A percentile compares a stretch with the other conserved stretches of the same genome.
phyloP scores from a whole-genome alignment of 2,329 filamentous ascomycete species.

The Cercospora nicotianae region DNA sequence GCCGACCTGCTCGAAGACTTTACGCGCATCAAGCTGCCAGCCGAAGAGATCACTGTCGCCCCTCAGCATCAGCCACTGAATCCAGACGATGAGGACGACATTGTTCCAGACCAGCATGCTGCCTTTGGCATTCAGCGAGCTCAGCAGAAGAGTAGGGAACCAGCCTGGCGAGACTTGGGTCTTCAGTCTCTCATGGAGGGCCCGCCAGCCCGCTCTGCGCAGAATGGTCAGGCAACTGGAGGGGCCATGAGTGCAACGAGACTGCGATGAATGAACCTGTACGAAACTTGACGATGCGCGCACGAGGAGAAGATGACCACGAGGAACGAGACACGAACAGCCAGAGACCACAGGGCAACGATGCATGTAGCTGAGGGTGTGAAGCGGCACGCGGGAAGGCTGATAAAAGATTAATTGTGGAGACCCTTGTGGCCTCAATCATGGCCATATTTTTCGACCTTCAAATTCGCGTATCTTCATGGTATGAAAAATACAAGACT shows the following conservation, averaged over 20 bases:
- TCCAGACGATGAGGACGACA: slow-evolving; percentile 82
- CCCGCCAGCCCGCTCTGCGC: slow-evolving; percentile 42
- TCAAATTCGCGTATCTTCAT: neutral
- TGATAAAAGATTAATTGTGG: neutral
- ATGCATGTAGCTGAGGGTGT: neutral
- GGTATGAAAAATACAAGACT: neutral
- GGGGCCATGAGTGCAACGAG: slow-evolving; percentile 17
- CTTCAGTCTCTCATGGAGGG: slow-evolving; percentile 71
- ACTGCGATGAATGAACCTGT: neutral
- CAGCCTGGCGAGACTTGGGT: slow-evolving; percentile 77
- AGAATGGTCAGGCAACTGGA: slow-evolving; percentile 18
- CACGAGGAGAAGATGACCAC: neutral
- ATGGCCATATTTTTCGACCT: neutral
- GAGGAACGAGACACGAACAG: neutral
- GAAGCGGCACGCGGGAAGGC: neutral
- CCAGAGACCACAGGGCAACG: neutral
- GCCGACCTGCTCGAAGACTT: slow-evolving; percentile 73
- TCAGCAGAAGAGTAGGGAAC: slow-evolving; percentile 68
- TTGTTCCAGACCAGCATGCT: slow-evolving; percentile 83
- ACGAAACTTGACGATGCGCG: neutral
- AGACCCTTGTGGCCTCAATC: neutral
- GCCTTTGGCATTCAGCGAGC: slow-evolving; percentile 83
- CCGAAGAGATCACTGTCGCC: slow-evolving; percentile 79
- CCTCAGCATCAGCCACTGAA: slow-evolving; percentile 78
- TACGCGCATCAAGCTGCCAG: slow-evolving; percentile 44